A percentile compares a stretch with the other conserved stretches of the same genome.
phyloP scores from a whole-genome alignment of 1,139 yeast species.

The Taphrina communis region DNA sequence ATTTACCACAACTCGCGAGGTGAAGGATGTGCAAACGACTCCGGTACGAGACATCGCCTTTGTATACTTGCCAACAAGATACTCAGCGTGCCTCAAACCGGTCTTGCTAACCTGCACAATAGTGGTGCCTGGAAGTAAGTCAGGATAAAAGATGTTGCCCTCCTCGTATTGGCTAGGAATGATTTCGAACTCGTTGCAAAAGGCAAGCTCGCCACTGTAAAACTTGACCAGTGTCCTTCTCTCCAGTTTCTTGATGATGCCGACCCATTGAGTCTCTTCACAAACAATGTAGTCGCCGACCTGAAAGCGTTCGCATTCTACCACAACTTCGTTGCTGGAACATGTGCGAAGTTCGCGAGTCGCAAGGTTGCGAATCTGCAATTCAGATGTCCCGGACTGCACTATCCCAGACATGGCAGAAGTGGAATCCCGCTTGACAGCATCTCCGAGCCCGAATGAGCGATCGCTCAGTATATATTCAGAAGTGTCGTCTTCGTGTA shows the following conservation, averaged over 20 bases:
- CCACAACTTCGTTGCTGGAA: slow-evolving; percentile 6
- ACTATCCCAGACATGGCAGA: slow-evolving; percentile 28
- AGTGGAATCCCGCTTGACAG: slow-evolving; percentile 19
- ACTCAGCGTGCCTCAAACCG: slow-evolving; percentile 20
- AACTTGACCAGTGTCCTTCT: slow-evolving; percentile 15
- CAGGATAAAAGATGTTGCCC: slow-evolving; percentile 26
- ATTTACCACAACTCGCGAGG: not conserved
- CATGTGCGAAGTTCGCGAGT: slow-evolving; percentile 13
- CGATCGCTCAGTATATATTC: slow-evolving; percentile 11
- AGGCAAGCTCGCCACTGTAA: slow-evolving; percentile 13
- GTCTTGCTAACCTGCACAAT: slow-evolving; percentile 11
- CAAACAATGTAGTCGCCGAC: slow-evolving; percentile 22
- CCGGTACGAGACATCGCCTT: slow-evolving; percentile 21
- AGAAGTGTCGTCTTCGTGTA: slow-evolving; percentile 12
- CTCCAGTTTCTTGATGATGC: slow-evolving; percentile 16
- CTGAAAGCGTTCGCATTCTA: slow-evolving; percentile 14
- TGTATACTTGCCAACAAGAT: slow-evolving; percentile 17
- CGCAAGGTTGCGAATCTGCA: slow-evolving; percentile 16
- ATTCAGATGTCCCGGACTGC: slow-evolving; percentile 4
- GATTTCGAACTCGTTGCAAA: slow-evolving; percentile 15
- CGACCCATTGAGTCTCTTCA: slow-evolving; percentile 17
- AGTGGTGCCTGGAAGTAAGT: slow-evolving; percentile 15
- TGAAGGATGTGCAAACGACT: slow-evolving; percentile 23
- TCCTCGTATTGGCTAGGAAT: slow-evolving; percentile 14
- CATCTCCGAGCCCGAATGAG: slow-evolving; percentile 26